Base-by-base conservation (phyloP, 1,139 yeast genomes). In the Saccharomyces hybrid region DNA sequence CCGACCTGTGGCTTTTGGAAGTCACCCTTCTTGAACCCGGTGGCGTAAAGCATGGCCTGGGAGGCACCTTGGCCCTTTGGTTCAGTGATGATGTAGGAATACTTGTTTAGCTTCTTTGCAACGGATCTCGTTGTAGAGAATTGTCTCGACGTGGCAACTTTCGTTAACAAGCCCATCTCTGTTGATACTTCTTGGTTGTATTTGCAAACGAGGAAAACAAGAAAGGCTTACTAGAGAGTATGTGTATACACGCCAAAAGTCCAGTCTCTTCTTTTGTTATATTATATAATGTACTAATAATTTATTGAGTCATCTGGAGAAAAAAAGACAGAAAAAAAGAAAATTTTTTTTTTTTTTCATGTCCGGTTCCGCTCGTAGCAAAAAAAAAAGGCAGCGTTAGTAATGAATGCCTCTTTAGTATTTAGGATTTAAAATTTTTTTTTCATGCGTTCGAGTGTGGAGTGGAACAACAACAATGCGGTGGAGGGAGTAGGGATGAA, bases 1-100 rank as follows among this genome's bases (percentile, higher is more conserved):
- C 97, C 98, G 55, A 91, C 84, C 74, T 91, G 97, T 47, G 91
- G 95, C 72, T 88, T 88, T 63, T 71, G 62, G 74, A 91, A 82
- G 70, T 91, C 97, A 14, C 75, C 87, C 47, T 84, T 83, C 53
- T 80, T 75, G 77, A 93, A 91, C 26, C 99, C 99, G 25, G 98
- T 91, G 49, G 97, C 99, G 69, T 90, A 93, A 60, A 93, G 76
- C 99, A 93, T 93, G 56, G 99, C 98, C 74, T 93, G 98, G n/a
- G 98, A 89, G 5, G 98, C 99, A 69, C 98, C 98, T 73, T 93
- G 98, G 54, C 95, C 88, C 68, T 86, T 88, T 61, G 95, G 93
- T 69, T 84, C 85, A 7, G 99, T 93, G 69, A 93, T 84, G 62
- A 86, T 78, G 49, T 86, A 75, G 14, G 96, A 88, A 73, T 82